Percentiles rank a stretch among this genome's conserved stretches.
Conservation (phyloP, 2,329 filamentous ascomycete genomes). For the Ceratocystis variospora region DNA sequence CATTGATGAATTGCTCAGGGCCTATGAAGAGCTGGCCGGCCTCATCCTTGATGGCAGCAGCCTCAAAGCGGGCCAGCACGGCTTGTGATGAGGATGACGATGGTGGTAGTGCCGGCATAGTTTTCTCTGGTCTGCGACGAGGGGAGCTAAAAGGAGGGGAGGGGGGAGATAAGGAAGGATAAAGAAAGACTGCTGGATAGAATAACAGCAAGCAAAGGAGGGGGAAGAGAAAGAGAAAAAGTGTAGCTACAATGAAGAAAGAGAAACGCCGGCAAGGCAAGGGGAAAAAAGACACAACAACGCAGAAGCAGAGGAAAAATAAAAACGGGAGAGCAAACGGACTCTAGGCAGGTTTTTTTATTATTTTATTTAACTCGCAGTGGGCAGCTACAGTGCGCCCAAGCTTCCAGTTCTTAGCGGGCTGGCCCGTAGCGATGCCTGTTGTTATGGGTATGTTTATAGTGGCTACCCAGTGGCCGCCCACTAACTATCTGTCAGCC, state of each 20-base stretch:
- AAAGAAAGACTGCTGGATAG: neutral
- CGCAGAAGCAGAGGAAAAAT: constrained; percentile 4
- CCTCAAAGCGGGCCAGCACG: constrained; percentile 55
- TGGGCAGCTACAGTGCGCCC: neutral
- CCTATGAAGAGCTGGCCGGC: constrained; percentile 69
- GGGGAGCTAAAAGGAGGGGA: neutral
- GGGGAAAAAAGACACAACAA: constrained; percentile 4
- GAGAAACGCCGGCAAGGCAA: constrained; percentile 3
- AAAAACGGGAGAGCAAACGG: constrained; percentile 9
- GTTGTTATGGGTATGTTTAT: neutral
- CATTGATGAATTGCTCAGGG: constrained; percentile 77
- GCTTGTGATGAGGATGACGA: constrained; percentile 9
- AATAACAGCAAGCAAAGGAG: neutral
- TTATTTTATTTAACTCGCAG: neutral
- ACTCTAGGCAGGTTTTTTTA: neutral
- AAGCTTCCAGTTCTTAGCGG: neutral
- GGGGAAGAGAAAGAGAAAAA: neutral
- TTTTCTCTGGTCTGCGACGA: neutral
- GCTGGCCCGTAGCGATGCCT: neutral
- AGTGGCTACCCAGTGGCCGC: neutral
- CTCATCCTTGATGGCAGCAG: constrained; percentile 61
- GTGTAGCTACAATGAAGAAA: neutral
- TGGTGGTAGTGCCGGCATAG: constrained; percentile 6
- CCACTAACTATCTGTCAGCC: neutral
- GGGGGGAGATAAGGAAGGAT: neutral